Evolutionary conservation across 129 eudicot genomes (phyloP).

Genomic region (Escallonia rubra): DNA sequence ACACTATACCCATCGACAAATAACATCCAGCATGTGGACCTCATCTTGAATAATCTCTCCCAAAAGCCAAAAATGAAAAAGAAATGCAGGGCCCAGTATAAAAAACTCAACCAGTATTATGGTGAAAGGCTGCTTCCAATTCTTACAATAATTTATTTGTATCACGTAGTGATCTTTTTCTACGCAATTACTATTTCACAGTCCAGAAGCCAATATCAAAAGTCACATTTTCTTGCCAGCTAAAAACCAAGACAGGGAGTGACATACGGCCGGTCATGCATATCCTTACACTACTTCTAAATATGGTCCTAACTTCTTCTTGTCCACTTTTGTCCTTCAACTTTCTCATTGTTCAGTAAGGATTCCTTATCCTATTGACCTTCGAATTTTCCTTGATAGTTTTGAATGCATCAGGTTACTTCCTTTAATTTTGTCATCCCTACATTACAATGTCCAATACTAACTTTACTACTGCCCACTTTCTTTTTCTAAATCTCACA

Average conservation of each 20-base stretch:
- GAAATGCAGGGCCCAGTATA: no score
- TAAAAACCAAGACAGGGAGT: neutral
- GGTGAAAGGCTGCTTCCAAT: no score
- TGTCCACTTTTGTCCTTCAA: neutral
- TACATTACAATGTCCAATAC: neutral
- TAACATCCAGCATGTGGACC: no score
- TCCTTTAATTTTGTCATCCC: neutral
- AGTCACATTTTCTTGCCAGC: neutral
- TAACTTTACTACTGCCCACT: neutral
- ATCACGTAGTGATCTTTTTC: no score
- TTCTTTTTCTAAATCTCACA: neutral
- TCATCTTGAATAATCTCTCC: no score
- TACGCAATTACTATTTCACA: neutral
- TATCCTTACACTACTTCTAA: neutral
- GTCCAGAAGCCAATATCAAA: neutral
- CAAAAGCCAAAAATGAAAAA: no score
- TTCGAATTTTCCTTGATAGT: neutral
- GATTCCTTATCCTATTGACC: neutral
- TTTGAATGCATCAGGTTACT: no score
- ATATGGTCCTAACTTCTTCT: neutral
- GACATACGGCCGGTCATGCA: neutral
- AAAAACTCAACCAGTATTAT: no score
- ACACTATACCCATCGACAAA: no score
- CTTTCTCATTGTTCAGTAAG: neutral
- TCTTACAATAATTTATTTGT: no score